phyloP scores from a whole-genome alignment of 192 early-diverging fungal genomes.

The Rhizophlyctis rosea region DNA sequence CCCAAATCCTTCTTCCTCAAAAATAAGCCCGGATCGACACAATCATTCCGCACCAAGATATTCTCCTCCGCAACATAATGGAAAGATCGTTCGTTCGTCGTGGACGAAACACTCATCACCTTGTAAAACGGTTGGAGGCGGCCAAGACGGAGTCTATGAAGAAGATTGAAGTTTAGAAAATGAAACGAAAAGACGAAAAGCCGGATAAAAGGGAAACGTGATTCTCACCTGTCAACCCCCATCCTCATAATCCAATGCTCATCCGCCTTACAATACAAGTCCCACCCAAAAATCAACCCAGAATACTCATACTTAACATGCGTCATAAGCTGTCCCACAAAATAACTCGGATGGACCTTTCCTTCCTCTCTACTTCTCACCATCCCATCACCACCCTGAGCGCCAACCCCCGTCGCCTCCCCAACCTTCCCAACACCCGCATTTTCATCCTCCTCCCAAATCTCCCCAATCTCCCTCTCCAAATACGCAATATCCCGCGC shows the following conservation, averaged over 20 bases:
- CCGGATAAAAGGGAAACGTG: too few relatives aligned
- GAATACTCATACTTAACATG: slow-evolving; percentile 11
- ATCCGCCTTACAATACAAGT: neutral
- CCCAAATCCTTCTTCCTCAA: slow-evolving; percentile 4
- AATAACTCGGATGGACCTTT: neutral
- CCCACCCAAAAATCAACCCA: slow-evolving; percentile 17
- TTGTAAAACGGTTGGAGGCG: slow-evolving; percentile 18
- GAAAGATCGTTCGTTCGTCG: neutral
- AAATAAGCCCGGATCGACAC: neutral
- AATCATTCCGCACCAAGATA: neutral
- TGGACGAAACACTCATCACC: neutral
- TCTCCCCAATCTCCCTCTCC: slow-evolving; percentile 7
- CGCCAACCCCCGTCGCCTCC: neutral
- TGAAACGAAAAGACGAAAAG: neutral
- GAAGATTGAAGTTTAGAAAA: neutral
- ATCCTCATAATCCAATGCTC: slow-evolving; percentile 12
- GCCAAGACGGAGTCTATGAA: neutral
- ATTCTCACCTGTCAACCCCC: slow-evolving; percentile 3
- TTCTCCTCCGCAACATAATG: slow-evolving; percentile 22
- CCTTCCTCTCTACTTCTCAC: too few relatives aligned
- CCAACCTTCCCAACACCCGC: slow-evolving; percentile 1
- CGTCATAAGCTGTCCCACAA: slow-evolving; percentile 2
- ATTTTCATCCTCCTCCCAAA: slow-evolving; percentile 3
- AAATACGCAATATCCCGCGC: neutral
- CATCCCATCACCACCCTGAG: too few relatives aligned